Base-by-base conservation (phyloP, 202 grass and related monocot genomes). In the Cymbopogon flexuosus region DNA sequence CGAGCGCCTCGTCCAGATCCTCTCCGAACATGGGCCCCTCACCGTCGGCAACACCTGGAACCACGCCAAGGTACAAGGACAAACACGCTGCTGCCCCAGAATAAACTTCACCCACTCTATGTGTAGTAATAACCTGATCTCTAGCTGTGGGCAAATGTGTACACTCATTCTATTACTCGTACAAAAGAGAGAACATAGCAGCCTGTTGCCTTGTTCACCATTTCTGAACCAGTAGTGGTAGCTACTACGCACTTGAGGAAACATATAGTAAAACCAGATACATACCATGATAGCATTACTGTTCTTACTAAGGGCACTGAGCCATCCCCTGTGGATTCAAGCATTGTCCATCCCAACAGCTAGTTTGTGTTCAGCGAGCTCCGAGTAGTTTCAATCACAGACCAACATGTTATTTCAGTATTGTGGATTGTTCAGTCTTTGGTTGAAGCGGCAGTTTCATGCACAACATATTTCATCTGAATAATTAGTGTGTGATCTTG, bases 1-100 rank as follows among this genome's bases (percentile, higher is more conserved):
- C 74, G 78, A 81, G 37, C 78, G 86, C 43, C 86, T 97, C 42
- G 78, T 93, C 84, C 87, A 91, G 86, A 93, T 97, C 78, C 58
- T 97, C 79, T 69, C 91, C 62, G 90, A 94, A 49, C 75, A 97
- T 35, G 94, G 94, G 21, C 92, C 94, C 9, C 88, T 97, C 76
- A 76, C 92, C 73, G 90, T 94, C 24, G 80, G 81, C 65, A 86
- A 89, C 84, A 89, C 94, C 6, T 94, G 92, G 92, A 94, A 94
- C 73, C 87, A 88, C 52, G 86, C 87, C 75, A 97, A 97, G 91
- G 94, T 97, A 87, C 3, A 1, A 4, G 4, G 3, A 9, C 22
- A 8, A 68, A 1, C 9, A n/a, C 45, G 29, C 29, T 51, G 1
- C 2, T 29, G 16, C 15, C 10, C 5, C 19, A 4, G n/a, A 10